Percentiles rank a stretch among this genome's conserved stretches.
Conservation (phyloP, 208 protist genomes). For the Trypanosoma avium region DNA sequence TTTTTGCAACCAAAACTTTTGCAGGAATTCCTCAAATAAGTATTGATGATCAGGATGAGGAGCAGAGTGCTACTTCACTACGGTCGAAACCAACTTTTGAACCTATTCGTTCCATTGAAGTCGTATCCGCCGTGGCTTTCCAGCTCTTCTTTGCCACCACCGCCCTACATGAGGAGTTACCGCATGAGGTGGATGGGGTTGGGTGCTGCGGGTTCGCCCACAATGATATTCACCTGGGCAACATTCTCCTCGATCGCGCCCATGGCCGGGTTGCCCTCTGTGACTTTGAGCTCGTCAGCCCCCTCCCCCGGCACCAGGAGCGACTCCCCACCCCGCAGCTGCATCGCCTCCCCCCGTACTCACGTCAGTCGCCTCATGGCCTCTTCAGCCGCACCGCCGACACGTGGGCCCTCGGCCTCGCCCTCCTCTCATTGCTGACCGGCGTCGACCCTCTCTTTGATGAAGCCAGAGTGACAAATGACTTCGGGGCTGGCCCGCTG, state of each 20-base stretch:
- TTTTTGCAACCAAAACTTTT: conserved; percentile 17
- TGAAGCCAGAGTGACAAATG: conserved; percentile 49
- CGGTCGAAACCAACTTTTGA: conserved; percentile 26
- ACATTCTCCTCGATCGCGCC: conserved; percentile 53
- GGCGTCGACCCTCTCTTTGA: conserved; percentile 80
- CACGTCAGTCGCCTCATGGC: conserved; percentile 64
- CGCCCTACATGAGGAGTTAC: conserved; percentile 53
- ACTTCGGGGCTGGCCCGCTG: conserved; percentile 75
- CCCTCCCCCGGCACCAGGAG: conserved; percentile 20
- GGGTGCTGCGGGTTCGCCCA: conserved; percentile 63
- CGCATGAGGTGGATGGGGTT: conserved; percentile 31
- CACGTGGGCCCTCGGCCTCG: conserved; percentile 66
- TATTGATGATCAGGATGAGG: background rate
- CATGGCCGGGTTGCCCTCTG: conserved; percentile 60
- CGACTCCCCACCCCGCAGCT: background rate
- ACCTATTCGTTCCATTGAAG: conserved; percentile 37
- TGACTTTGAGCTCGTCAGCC: conserved; percentile 84
- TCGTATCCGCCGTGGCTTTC: conserved; percentile 57
- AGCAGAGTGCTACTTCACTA: conserved; percentile 11
- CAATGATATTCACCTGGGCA: conserved; percentile 86
- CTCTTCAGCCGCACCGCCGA: conserved; percentile 58
- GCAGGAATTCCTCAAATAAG: background rate
- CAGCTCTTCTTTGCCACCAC: conserved; percentile 64
- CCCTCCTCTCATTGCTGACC: conserved; percentile 66
- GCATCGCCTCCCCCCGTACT: conserved; percentile 54